Evolutionary conservation across 2,329 filamentous ascomycete species (phyloP).

Genomic region (Microdochium paspali): DNA sequence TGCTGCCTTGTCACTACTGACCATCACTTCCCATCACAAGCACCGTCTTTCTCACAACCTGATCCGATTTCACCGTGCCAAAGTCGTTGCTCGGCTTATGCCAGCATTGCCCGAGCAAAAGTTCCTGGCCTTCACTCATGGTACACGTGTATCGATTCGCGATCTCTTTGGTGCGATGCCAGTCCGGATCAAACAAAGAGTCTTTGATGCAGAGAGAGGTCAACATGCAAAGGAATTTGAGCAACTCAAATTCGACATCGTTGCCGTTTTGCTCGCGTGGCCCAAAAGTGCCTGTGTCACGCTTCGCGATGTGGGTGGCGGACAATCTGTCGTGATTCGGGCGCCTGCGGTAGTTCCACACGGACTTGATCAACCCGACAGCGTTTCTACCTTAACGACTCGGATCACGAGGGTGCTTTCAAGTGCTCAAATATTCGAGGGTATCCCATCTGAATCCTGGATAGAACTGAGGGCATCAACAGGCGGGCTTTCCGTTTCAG

Average conservation of each 20-base stretch:
- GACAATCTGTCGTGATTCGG: constrained; percentile 28
- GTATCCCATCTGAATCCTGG: constrained; percentile 38
- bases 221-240: constrained; percentile 56
- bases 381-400: constrained; percentile 7
- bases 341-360: constrained; percentile 5
- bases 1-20: constrained; percentile 65
- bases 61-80: constrained; percentile 62
- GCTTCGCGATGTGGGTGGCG: constrained; percentile 39
- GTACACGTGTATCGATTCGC: constrained; percentile 66
- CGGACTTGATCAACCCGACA: constrained; percentile 2
- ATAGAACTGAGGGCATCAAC: constrained; percentile 60
- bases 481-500: constrained; percentile 51
- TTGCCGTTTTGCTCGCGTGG: constrained; percentile 65
- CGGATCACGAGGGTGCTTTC: constrained; percentile 33
- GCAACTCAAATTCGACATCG: constrained; percentile 45
- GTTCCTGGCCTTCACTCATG: constrained; percentile 48
- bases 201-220: constrained; percentile 38
- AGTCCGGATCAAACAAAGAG: constrained; percentile 76
- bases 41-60: constrained; percentile 52
- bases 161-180: constrained; percentile 88
- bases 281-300: constrained; percentile 43
- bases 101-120: constrained; percentile 51
- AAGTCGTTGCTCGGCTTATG: constrained; percentile 51
- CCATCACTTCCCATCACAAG: constrained; percentile 63
- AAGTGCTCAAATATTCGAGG: neutral